phyloP scores from a whole-genome alignment of 352 stramenopile species.

The Globisporangium nodosum region DNA sequence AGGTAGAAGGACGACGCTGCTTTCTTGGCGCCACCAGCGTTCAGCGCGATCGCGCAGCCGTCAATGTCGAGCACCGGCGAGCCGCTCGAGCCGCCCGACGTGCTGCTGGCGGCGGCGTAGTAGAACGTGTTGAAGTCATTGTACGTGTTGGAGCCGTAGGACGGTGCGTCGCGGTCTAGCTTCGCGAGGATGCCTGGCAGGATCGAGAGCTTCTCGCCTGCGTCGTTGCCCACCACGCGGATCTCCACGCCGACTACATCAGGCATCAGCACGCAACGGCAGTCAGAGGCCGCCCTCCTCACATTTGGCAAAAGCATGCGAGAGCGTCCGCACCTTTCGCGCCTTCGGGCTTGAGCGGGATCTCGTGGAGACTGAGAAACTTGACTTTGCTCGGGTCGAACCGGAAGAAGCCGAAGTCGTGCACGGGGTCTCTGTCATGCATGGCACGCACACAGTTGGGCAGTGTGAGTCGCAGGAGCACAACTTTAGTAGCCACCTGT shows the following conservation, averaged over 20 bases:
- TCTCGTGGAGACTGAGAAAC: conserved; percentile 82
- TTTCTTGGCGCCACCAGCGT: conserved; percentile 87
- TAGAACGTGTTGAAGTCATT: conserved; percentile 95
- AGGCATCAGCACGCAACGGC: too few species aligned
- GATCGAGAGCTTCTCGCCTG: conserved; percentile 90
- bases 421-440: conserved; percentile 73
- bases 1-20: conserved; percentile 89
- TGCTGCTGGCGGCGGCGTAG: conserved; percentile 83
- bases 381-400: conserved; percentile 89
- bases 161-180: conserved; percentile 86
- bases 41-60: conserved; percentile 87
- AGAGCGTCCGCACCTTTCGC: conserved; percentile 49
- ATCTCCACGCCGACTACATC: conserved; percentile 85
- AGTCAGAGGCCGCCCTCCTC: too few species aligned
- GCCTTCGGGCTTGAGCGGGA: conserved; percentile 77
- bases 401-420: conserved; percentile 91
- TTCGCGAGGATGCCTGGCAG: conserved; percentile 87
- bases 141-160: conserved; percentile 84
- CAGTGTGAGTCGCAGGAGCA: too few species aligned
- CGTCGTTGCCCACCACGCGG: conserved; percentile 90
- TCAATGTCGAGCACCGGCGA: conserved; percentile 87
- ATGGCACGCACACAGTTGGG: neutral
- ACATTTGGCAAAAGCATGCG: neutral
- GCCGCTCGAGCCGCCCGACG: conserved; percentile 84
- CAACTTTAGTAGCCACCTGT: too few species aligned